Evolutionary conservation across 2,329 filamentous ascomycete genomes (phyloP), one percentile per base, ranked within the genome.

Genomic region (Ophiostoma quercus): DNA sequence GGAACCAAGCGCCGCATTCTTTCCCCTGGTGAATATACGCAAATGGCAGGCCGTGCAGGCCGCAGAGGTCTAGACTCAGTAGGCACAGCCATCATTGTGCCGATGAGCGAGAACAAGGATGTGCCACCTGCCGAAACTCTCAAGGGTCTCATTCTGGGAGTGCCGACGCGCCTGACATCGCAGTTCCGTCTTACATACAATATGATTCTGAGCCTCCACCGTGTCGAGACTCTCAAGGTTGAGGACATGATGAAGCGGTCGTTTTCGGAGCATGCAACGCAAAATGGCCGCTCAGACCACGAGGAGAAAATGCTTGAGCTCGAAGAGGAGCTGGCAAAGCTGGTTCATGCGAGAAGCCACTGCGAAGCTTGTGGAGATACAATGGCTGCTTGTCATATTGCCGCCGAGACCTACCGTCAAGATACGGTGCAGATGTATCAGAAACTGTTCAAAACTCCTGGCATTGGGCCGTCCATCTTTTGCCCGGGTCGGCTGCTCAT

Each of bases 221-320:
- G 95, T 47, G 95, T 99, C 1, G 95, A 99, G 79, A 95, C 95
- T 2, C 81, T 99, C 74, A 98, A 97, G 82, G 98, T 99, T 75
- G 95, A 99, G 78, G 95, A 99, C 80, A 99, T 99, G 95, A 99
- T 99, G 83, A 99, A 99, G 84, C 90, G 95, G 74, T 97, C 94
- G 78, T 99, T 99, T 83, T 97, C 94, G 68, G 95, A 99, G 79
- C 95, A 99, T 79, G 94, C 94, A 32, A 98, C 94, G 0, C 95
- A 99, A 77, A 94, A 96, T 72, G 81, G 98, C 14, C 83, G 98
- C 1, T 95, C 95, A 0, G 94, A 98, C 79, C 94, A 98, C 75
- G 94, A 99, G 79, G 96, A 96, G 79, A 91, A 93, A 71, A 92
- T 99, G 72, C 93, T 94, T 77, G 75, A 97, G 2, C 96, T 94